Conservation (phyloP, 192 early-diverging fungal genomes). For the Podochytrium sp. region DNA sequence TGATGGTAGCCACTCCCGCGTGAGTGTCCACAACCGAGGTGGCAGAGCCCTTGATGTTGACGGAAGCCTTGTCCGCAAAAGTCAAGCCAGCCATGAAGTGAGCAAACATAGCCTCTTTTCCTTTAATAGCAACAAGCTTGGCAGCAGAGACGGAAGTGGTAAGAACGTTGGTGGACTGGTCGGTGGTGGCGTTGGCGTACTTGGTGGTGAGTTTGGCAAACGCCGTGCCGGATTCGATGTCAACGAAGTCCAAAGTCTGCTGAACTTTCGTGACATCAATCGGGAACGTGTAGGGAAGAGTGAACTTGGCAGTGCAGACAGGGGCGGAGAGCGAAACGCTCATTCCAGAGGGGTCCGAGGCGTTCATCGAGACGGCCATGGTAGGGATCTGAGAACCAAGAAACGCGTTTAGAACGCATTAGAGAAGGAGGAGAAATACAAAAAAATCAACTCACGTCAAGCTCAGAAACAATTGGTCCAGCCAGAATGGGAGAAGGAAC, state of each 20-base stretch:
- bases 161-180: background rate
- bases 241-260: slow-evolving; percentile 13
- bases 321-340: slow-evolving; percentile 1
- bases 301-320: slow-evolving; percentile 8
- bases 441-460: too few relatives aligned
- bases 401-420: background rate
- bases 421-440: too few relatives aligned
- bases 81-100: slow-evolving; percentile 12
- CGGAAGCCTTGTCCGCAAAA: background rate
- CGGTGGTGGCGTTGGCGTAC: background rate
- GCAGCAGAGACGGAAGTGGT: background rate
- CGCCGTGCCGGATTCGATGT: background rate
- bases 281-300: slow-evolving; percentile 19
- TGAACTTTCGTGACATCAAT: slow-evolving; percentile 5
- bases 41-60: slow-evolving; percentile 12
- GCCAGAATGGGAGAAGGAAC: slow-evolving; percentile 13
- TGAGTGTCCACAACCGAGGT: background rate
- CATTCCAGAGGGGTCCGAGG: slow-evolving; percentile 9
- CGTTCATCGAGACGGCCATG: slow-evolving; percentile 7
- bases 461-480: too few relatives aligned
- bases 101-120: slow-evolving; percentile 13
- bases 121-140: slow-evolving; percentile 4
- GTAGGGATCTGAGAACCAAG: background rate
- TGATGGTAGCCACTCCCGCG: background rate
- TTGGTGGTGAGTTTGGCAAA: slow-evolving; percentile 1